Evolutionary conservation across 2,329 filamentous ascomycete species (phyloP), one percentile per base, ranked within the genome.

Genomic region (Chaetomiaceae sp.): DNA sequence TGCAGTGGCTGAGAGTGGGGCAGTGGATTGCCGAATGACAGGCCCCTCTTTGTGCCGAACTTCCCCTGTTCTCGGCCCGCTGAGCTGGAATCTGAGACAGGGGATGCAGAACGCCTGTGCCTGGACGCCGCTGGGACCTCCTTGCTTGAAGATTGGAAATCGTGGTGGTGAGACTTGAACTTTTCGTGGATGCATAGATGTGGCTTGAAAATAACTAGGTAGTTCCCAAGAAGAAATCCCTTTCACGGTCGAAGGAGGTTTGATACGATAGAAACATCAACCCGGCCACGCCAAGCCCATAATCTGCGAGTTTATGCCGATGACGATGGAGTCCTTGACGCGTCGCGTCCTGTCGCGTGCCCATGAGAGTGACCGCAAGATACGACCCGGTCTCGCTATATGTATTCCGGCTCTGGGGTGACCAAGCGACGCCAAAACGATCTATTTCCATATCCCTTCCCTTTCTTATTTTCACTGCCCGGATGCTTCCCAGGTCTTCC

Each of bases 311-410:
- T 43, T 42, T 27, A 53, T 43, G 44, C 44, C 20, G 15, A 22
- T 29, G 36, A 48, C 20, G 36, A 43, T 20, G 31, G 31, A 33
- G 36, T 34, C 9, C 22, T 3, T 22, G 37, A 12, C 44, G 33
- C 37, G 37, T 43, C 43, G 44, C 44, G 49, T 52, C 49, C 40
- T 43, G 51, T 49, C 45, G 45, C 39, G 39, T 40, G 23, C 31
- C 42, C 42, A n/a, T 40, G 12, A 4, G 17, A 22, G 20, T 25
- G 20, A 19, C 37, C 19, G 37, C 14, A 15, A 48, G 42, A 40
- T 23, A n/a, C 12, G 19, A 34, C 47, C n/a, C 2, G 27, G 12
- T 42, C 19, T 23, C 15, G 14, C 17, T 36, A 25, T 47, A 15
- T n/a, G 34, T 27, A 27, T n/a, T n/a, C n/a, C n/a, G n/a, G n/a